phyloP scores from a whole-genome alignment of 2,329 filamentous ascomycete species.

The Nemania sp. region DNA sequence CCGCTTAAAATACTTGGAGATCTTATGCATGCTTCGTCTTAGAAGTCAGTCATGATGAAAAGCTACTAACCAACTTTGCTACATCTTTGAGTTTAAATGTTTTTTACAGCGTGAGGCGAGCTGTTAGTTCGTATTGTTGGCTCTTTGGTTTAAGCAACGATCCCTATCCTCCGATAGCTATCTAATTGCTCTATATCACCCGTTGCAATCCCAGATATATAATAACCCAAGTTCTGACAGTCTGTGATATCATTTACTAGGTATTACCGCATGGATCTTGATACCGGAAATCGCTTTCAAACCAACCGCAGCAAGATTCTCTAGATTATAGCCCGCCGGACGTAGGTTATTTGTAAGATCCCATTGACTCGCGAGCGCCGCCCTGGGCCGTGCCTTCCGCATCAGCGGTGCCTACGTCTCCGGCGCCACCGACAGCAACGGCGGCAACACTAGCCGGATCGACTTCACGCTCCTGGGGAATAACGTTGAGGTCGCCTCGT shows the following conservation, averaged over 20 bases:
- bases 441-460: neutral
- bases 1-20: neutral
- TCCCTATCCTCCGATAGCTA: too few species aligned
- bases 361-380: neutral
- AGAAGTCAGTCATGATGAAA: too few species aligned
- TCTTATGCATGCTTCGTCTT: too few species aligned
- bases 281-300: neutral
- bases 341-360: neutral
- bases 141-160: too few species aligned
- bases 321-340: neutral
- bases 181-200: too few species aligned
- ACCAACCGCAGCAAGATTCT: neutral
- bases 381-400: neutral
- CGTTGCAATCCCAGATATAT: too few species aligned
- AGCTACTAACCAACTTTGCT: too few species aligned
- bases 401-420: slow-evolving; percentile 5
- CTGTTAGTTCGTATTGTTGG: too few species aligned
- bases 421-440: neutral
- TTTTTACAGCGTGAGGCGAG: too few species aligned
- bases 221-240: too few species aligned
- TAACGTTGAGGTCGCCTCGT: neutral
- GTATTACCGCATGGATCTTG: neutral
- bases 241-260: neutral
- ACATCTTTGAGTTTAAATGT: too few species aligned
- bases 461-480: slow-evolving; percentile 4